Evolutionary conservation across 1,284 basidiomycete species (phyloP).

Genomic region (Trichosporon coremiiforme): DNA sequence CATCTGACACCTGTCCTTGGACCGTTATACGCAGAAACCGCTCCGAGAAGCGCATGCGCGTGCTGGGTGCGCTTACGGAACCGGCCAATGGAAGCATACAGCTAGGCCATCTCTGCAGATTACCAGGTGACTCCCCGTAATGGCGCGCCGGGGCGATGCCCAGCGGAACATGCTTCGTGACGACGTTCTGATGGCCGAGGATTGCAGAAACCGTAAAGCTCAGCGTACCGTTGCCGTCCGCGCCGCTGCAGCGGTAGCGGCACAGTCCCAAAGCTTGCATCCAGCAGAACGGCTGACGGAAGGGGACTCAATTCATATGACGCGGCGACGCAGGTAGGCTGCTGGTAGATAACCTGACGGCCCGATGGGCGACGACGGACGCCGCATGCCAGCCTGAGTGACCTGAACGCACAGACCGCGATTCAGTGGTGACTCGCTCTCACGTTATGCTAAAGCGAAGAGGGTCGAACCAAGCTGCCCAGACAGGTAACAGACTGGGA

Average conservation of each 20-base stretch:
- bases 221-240: background rate
- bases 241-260: background rate
- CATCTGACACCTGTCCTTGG: background rate
- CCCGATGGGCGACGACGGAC: no score
- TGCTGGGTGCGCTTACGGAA: background rate
- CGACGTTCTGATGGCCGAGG: background rate
- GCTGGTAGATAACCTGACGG: no score
- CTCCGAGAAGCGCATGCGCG: background rate
- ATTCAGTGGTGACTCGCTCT: background rate
- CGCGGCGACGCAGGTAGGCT: background rate
- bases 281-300: no score
- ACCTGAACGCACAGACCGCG: background rate
- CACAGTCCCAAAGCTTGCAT: background rate
- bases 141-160: background rate
- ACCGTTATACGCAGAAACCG: background rate
- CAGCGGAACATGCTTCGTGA: background rate
- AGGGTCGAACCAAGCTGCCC: no score
- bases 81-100: no score
- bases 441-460: no score
- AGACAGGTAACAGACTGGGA: no score
- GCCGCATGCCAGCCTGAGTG: no score
- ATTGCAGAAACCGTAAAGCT: background rate
- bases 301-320: background rate
- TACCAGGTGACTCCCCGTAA: background rate
- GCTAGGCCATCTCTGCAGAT: background rate